These are phyloP conservation scores for Termitomyces sp. DNA, from an alignment of 768 basidiomycete genomes.

Conservation along the genomic window DNA sequence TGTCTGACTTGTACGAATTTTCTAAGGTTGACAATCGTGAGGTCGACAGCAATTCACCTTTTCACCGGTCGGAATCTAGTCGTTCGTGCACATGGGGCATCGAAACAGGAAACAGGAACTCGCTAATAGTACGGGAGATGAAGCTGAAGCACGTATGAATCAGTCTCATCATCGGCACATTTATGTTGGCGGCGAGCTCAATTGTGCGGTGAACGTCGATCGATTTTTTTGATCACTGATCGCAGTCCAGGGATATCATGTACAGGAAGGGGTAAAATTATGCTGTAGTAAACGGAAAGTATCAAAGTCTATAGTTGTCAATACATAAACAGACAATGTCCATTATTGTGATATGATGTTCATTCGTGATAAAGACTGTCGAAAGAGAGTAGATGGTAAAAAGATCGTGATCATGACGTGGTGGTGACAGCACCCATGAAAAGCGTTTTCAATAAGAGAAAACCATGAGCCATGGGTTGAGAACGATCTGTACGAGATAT, in stretches of 20 bases:
- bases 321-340: neutral
- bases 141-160: no score
- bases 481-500: constrained; percentile 47
- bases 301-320: neutral
- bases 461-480: constrained; percentile 88
- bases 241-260: neutral
- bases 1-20: neutral
- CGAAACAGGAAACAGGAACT: no score
- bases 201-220: neutral
- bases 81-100: neutral
- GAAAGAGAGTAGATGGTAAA: constrained; percentile 6
- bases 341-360: neutral
- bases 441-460: constrained; percentile 47
- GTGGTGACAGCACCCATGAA: neutral
- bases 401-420: neutral
- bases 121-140: no score
- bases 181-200: neutral
- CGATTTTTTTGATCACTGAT: neutral
- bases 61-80: neutral
- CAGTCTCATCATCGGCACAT: neutral
- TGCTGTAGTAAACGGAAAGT: neutral
- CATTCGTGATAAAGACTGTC: neutral
- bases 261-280: neutral
- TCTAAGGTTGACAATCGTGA: neutral
- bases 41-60: neutral